Evolutionary conservation across 176 grass and related monocot species (phyloP), one percentile per base, ranked within the genome.

Genomic region (Paspalum vaginatum): DNA sequence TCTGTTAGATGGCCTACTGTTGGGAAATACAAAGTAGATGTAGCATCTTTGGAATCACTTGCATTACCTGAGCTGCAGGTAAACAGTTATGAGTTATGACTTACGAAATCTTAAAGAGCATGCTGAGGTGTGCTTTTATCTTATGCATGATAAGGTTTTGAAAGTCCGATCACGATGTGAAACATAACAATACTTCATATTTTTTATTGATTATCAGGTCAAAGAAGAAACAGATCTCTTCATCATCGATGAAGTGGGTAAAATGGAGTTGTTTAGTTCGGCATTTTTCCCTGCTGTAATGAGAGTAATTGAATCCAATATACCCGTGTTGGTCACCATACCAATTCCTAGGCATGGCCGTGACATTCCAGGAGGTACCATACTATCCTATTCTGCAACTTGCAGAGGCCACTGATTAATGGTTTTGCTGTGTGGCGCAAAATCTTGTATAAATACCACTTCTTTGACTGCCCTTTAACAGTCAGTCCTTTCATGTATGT

Each of bases 21-120:
- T 86, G 88, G 96, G 63, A 95, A 90, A 70, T 99, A 95, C 82
- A 99, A 93, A 89, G 92, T 99, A 71, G 88, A 95, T 85, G 76
- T 91, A 42, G 70, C 84, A 66, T 95, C 92, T 70, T 89, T 99
- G 63, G 96, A 99, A 85, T 91, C 84, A 7, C 27, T 95, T 79
- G 96, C 92, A 62, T 74, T 95, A 80, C 96, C 96, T 74, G 88
- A 88, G 76, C 70, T 99, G 82, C 86, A 90, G 88, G 92, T 95
- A 81, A 85, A 77, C 53, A 50, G 4, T 85, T 71, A 17, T 38
- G 72, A 71, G 8, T 21, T 72, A 21, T 70, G 42, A 71, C 5
- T 21, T 72, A 21, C 63, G 42, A 74, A 60, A 44, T 69, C 8
- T 63, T 9, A 53, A 82, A 44, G 17, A 68, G 46, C 38, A 14